Percentiles rank a stretch among this genome's conserved stretches.
Evolutionary conservation across 2,329 filamentous ascomycete species (phyloP).

Genomic region (Talaromyces marneffei): DNA sequence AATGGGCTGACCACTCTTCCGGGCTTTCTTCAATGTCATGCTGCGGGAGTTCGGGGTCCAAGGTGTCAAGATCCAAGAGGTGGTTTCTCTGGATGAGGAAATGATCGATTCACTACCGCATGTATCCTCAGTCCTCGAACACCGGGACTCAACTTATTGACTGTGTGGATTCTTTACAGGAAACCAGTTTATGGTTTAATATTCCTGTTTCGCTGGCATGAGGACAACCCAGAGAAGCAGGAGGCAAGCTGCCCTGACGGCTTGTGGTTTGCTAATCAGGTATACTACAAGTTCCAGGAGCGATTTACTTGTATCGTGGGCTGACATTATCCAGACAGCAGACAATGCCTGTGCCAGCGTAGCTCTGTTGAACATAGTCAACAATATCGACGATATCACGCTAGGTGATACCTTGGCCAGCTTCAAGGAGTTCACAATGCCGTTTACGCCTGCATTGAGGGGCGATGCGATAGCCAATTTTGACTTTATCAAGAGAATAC

Average conservation of each 20-base stretch:
- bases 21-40: constrained; percentile 83
- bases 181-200: constrained; percentile 79
- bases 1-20: background rate
- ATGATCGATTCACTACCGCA: constrained; percentile 60
- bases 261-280: constrained; percentile 94
- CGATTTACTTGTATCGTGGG: background rate
- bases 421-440: constrained; percentile 68
- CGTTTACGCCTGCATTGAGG: constrained; percentile 64
- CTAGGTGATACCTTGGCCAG: constrained; percentile 64
- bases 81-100: constrained; percentile 65
- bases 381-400: constrained; percentile 65
- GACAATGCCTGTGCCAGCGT: constrained; percentile 88
- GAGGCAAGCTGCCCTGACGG: constrained; percentile 54
- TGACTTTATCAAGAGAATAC: constrained; percentile 68
- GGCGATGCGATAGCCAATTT: constrained; percentile 71
- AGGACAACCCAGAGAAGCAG: constrained; percentile 48
- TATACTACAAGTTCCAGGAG: constrained; percentile 30
- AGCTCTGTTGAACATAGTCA: constrained; percentile 85
- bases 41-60: constrained; percentile 70
- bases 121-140: constrained; percentile 20
- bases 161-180: constrained; percentile 34
- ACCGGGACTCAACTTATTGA: constrained; percentile 3
- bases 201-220: constrained; percentile 72
- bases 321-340: constrained; percentile 54
- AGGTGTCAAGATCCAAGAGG: constrained; percentile 68